Base-by-base conservation (phyloP, 1,284 basidiomycete species). In the Schizopora paradoxa region DNA sequence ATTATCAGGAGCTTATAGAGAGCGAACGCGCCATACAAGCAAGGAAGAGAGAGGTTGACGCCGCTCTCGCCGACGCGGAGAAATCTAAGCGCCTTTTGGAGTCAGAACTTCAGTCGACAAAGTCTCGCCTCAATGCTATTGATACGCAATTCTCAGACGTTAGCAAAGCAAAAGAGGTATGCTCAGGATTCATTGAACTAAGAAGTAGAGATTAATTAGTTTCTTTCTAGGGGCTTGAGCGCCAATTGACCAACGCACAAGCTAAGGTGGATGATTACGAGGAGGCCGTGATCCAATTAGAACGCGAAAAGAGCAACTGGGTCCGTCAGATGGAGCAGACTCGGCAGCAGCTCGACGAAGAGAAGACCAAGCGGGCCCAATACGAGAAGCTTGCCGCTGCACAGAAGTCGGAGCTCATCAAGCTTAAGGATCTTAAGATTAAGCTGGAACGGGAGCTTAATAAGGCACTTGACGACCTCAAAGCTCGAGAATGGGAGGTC, bases 231-330 rank as follows among this genome's bases (percentile, higher is more conserved):
- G 72, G 66, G 28, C 68, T 91, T 37, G 90, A 95, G 55, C 81
- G 84, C 43, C 85, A 91, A 58, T 66, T 96, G 19, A 63, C 74
- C 0, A 68, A 77, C 11, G 79, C 88, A 5, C 82, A 88, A 56
- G 70, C 76, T 27, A 89, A 88, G 58, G 86, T 86, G 52, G 80
- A 86, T 48, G 84, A 87, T 50, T 86, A 92, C 45, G 93, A 97
- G 62, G 93, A 97, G 57, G 78, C 85, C 0, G 77, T 91, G 4
- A 72, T 95, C 4, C 80, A 88, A 53, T 75, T 90, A 37, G 87
- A 95, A 62, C 76, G 89, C 28, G 91, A 93, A 51, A 81, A 89
- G 58, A 79, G 78, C 5, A 73, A 81, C 7, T 80, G 85, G 53
- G 76, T 81, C 46, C 78, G 84, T 5, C 86, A 91, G 54, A 64